phyloP scores from a whole-genome alignment of 352 stramenopile genomes.

The Pythium sp. region DNA sequence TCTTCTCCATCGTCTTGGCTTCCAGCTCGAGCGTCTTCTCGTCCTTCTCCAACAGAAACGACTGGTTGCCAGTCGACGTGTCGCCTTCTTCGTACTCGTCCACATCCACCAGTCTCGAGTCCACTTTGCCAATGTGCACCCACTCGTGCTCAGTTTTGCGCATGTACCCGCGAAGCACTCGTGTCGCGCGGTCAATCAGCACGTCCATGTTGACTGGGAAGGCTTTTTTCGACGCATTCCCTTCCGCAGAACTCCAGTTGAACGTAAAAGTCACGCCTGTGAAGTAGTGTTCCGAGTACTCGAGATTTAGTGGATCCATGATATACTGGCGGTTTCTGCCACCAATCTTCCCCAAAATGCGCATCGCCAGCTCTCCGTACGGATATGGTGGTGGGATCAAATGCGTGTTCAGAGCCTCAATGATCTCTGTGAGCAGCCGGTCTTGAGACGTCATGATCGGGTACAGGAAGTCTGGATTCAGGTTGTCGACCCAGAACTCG shows the following conservation, averaged over 20 bases:
- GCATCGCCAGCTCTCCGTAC: constrained; percentile 94
- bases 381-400: constrained; percentile 96
- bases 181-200: constrained; percentile 38
- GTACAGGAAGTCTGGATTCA: constrained; percentile 97
- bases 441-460: constrained; percentile 91
- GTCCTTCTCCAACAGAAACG: constrained; percentile 81
- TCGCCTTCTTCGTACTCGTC: constrained; percentile 72
- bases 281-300: constrained; percentile 45
- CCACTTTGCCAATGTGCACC: constrained; percentile 51
- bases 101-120: constrained; percentile 53
- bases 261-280: constrained; percentile 53
- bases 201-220: constrained; percentile 67
- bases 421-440: constrained; percentile 91
- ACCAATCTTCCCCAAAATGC: constrained; percentile 97
- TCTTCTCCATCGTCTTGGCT: constrained; percentile 55
- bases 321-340: constrained; percentile 90
- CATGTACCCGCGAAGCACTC: constrained; percentile 62
- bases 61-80: constrained; percentile 21
- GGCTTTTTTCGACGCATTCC: constrained; percentile 4
- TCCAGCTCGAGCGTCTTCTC: constrained; percentile 82
- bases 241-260: constrained; percentile 33
- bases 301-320: constrained; percentile 76
- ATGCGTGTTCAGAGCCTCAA: constrained; percentile 94
- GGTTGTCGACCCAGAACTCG: constrained; percentile 99
- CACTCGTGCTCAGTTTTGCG: constrained; percentile 47